These are phyloP conservation scores for Naematelia aurantialba DNA, from an alignment of 768 basidiomycete species.

Conservation along the genomic window DNA sequence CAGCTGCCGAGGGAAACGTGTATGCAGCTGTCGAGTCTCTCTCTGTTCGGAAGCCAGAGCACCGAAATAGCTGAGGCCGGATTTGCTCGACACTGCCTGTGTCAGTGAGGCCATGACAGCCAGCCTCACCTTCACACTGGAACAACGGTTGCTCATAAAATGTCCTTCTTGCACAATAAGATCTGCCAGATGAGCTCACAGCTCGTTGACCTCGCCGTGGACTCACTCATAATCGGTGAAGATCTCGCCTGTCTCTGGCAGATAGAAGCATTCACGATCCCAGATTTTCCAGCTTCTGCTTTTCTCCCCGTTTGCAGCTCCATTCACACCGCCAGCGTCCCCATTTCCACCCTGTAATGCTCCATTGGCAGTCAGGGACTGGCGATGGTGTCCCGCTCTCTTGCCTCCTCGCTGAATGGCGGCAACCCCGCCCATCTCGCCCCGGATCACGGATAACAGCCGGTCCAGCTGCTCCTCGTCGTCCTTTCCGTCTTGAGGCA, in stretches of 20 bases:
- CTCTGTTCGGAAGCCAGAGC: slow-evolving; percentile 86
- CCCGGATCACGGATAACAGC: slow-evolving; percentile 37
- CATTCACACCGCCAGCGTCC: slow-evolving; percentile 9
- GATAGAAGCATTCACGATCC: slow-evolving; percentile 68
- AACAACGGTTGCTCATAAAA: slow-evolving; percentile 93
- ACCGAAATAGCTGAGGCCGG: slow-evolving; percentile 87
- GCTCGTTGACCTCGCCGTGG: neutral
- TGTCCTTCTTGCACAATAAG: slow-evolving; percentile 85
- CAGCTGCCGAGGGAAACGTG: slow-evolving; percentile 85
- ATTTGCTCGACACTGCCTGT: slow-evolving; percentile 74
- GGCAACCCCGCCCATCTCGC: slow-evolving; percentile 22
- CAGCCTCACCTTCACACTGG: slow-evolving; percentile 67
- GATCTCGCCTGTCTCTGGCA: slow-evolving; percentile 92
- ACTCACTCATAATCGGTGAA: slow-evolving; percentile 93
- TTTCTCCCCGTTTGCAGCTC: slow-evolving; percentile 1
- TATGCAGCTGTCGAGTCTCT: slow-evolving; percentile 83
- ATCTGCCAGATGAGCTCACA: slow-evolving; percentile 49
- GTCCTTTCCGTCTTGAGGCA: slow-evolving; percentile 49
- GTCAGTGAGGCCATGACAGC: neutral
- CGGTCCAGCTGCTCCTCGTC: slow-evolving; percentile 45
- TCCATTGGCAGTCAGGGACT: slow-evolving; percentile 2
- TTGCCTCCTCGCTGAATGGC: slow-evolving; percentile 4
- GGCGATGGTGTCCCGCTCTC: slow-evolving; percentile 8
- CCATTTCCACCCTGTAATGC: slow-evolving; percentile 4
- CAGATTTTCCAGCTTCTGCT: slow-evolving; percentile 18